A percentile compares a stretch with the other conserved stretches of the same genome.
Conservation (phyloP, 345 rosid genomes). For the Limnanthes douglasii region DNA sequence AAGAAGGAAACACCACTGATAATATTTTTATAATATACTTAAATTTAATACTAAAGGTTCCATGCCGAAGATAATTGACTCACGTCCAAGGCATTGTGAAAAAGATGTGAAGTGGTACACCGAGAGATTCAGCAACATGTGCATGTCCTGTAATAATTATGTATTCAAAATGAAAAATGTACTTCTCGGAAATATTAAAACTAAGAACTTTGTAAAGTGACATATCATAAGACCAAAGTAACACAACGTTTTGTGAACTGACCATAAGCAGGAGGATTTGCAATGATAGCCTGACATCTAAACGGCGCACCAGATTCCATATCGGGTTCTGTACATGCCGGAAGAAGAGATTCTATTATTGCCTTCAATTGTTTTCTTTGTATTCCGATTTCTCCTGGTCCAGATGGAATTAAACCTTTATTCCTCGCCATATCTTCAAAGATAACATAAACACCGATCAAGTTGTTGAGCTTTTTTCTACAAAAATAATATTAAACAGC, state of each 20-base stretch:
- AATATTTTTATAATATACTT: background rate
- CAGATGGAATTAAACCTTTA: slow-evolving; percentile 91
- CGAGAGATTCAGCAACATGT: slow-evolving; percentile 97
- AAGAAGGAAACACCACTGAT: slow-evolving; percentile 15
- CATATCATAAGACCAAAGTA: background rate
- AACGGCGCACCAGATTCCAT: slow-evolving; percentile 54
- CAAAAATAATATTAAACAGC: background rate
- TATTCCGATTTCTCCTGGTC: slow-evolving; percentile 79
- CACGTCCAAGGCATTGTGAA: slow-evolving; percentile 99
- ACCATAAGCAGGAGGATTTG: slow-evolving; percentile 99
- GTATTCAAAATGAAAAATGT: too few species aligned
- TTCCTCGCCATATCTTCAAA: slow-evolving; percentile 89
- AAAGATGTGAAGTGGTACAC: slow-evolving; percentile 91
- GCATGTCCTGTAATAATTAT: slow-evolving; percentile 80
- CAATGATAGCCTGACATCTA: slow-evolving; percentile 93
- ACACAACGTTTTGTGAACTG: slow-evolving; percentile 9
- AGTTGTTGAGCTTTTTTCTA: background rate
- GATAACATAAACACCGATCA: background rate
- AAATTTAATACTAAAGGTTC: too few species aligned
- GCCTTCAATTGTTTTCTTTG: slow-evolving; percentile 90
- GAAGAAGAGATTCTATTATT: slow-evolving; percentile 91
- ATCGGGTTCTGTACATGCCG: slow-evolving; percentile 88
- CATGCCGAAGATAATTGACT: slow-evolving; percentile 29
- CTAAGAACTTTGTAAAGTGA: too few species aligned
- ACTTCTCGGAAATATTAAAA: too few species aligned